Conservation (phyloP, 768 basidiomycete genomes). For the Pholiota conissans region DNA sequence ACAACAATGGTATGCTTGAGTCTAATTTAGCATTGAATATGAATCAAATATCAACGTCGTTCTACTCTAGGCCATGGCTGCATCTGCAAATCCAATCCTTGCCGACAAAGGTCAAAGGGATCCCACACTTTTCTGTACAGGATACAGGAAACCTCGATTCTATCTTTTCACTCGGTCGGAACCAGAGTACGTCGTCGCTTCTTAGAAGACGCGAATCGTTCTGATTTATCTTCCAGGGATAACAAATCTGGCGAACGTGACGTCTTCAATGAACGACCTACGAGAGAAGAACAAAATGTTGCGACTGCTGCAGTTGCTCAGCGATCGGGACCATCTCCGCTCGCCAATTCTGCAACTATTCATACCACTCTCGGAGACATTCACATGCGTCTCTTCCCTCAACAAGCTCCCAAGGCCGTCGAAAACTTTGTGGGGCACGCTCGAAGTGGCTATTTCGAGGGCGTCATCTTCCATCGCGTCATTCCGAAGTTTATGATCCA, state of each 20-base stretch:
- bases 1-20: constrained; percentile 70
- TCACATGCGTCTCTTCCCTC: constrained; percentile 84
- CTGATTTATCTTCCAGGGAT: constrained; percentile 49
- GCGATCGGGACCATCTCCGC: constrained; percentile 60
- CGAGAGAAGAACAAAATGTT: constrained; percentile 91
- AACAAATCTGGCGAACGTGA: constrained; percentile 89
- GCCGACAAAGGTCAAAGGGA: constrained; percentile 83
- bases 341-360: constrained; percentile 83
- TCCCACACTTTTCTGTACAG: constrained; percentile 91
- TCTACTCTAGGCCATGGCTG: constrained; percentile 76
- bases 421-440: constrained; percentile 97
- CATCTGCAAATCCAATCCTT: constrained; percentile 93
- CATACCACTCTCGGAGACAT: constrained; percentile 97
- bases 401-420: constrained; percentile 91
- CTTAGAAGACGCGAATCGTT: neutral
- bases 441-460: constrained; percentile 88
- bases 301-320: constrained; percentile 59
- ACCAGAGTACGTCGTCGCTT: constrained; percentile 68
- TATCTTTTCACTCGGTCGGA: constrained; percentile 91
- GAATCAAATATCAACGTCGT: neutral
- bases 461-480: constrained; percentile 93
- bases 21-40: neutral
- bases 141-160: constrained; percentile 90
- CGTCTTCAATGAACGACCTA: constrained; percentile 97
- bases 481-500: constrained; percentile 99